These are phyloP conservation scores for Aspergillus sclerotioniger DNA, from an alignment of 495 filamentous ascomycete genomes.

Conservation along the genomic window DNA sequence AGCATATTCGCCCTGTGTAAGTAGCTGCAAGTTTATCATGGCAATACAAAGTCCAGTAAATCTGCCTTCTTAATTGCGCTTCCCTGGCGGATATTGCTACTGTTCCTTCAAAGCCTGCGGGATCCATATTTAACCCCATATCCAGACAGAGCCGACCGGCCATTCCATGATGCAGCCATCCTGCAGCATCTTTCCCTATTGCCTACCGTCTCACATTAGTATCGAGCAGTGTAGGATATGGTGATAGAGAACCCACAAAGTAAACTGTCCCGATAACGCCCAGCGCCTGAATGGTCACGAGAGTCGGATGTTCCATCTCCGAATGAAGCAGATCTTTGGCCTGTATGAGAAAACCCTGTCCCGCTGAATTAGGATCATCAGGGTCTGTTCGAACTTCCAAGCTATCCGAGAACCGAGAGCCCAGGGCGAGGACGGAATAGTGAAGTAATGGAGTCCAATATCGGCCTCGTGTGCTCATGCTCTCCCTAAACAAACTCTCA, in stretches of 20 bases:
- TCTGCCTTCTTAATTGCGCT: slow-evolving; percentile 3
- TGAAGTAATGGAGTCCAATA: slow-evolving; percentile 74
- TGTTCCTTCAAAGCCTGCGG: slow-evolving; percentile 1
- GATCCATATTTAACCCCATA: slow-evolving; percentile 7
- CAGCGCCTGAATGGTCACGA: slow-evolving; percentile 77
- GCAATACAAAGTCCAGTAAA: slow-evolving; percentile 7
- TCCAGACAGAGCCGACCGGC: slow-evolving; percentile 4
- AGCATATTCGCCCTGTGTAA: not conserved
- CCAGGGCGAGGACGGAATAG: slow-evolving; percentile 70
- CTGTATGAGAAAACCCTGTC: slow-evolving; percentile 71
- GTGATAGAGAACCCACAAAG: slow-evolving; percentile 24
- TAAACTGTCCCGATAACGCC: slow-evolving; percentile 59
- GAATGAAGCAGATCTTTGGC: slow-evolving; percentile 56
- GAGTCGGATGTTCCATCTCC: slow-evolving; percentile 52
- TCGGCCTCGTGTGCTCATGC: slow-evolving; percentile 54
- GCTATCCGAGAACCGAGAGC: slow-evolving; percentile 68
- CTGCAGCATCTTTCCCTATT: slow-evolving; percentile 3
- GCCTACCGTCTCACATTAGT: not conserved
- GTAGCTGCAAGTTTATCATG: not conserved
- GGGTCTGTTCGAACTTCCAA: slow-evolving; percentile 59
- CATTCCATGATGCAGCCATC: slow-evolving; percentile 9
- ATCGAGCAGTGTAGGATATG: too few relatives aligned
- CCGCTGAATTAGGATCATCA: slow-evolving; percentile 60
- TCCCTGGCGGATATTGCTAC: not conserved
- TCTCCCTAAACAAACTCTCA: slow-evolving; percentile 67